Evolutionary conservation across 305 asterid species (phyloP).

Genomic region (Euphrasia arctica): DNA sequence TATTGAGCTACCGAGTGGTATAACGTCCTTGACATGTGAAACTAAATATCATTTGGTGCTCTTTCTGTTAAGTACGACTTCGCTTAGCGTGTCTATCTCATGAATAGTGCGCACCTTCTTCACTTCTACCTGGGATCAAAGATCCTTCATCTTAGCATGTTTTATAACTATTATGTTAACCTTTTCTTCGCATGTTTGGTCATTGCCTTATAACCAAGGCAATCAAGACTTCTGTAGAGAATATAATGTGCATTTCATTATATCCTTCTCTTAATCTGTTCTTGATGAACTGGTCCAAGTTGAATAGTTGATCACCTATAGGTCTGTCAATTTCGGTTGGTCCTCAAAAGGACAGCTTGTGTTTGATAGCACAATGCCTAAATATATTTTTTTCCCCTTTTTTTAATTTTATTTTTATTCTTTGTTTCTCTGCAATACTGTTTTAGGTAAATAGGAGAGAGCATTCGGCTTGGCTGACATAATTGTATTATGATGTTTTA

Average conservation of each 20-base stretch:
- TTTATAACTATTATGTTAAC: neutral
- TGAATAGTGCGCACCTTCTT: neutral
- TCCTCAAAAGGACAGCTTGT: neutral
- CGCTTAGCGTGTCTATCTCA: neutral
- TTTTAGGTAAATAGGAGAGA: neutral
- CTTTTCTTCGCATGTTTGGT: neutral
- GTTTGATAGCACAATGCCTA: neutral
- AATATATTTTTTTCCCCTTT: neutral
- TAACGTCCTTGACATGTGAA: conserved; percentile 6
- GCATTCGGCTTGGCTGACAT: neutral
- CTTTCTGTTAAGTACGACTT: neutral
- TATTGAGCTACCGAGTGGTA: conserved; percentile 13
- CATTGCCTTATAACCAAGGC: neutral
- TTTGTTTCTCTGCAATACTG: neutral
- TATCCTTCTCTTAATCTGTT: neutral
- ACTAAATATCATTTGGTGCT: neutral
- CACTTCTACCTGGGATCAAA: neutral
- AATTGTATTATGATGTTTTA: neutral
- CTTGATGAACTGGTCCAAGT: neutral
- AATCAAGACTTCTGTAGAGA: conserved; percentile 1
- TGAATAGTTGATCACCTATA: neutral
- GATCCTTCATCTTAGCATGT: neutral
- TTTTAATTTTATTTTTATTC: neutral
- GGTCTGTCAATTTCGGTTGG: neutral
- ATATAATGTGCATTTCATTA: neutral